Evolutionary conservation across 2,329 filamentous ascomycete species (phyloP), one percentile per base, ranked within the genome.

Genomic region (Paracamarosporium sp.): DNA sequence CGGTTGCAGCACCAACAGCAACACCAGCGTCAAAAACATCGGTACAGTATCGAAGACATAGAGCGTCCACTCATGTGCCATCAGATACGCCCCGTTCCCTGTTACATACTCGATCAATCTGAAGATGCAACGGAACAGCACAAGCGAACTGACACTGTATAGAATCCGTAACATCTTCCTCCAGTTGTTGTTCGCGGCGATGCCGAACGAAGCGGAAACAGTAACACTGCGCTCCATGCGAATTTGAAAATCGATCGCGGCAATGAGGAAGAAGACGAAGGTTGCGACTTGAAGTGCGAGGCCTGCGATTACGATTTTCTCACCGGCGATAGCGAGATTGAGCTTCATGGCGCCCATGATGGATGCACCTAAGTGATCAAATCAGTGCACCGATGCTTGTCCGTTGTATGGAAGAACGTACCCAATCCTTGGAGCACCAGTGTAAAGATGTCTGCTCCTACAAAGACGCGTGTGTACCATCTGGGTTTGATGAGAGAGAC

Each of bases 81-180:
- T 74, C 20, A 85, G 64, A 52, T 77, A 79, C 1, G 82, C 79
- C 17, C 76, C 68, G 38, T 79, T 76, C 0, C 83, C 83, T 67
- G 79, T 72, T 0, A 75, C 62, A 60, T 83, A 86, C 69, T 86
- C 83, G 8, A 80, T 68, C 22, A 85, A 69, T 30, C 84, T 78
- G 58, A 85, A 84, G 1, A 82, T 64, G 33, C 76, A 81, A 35
- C 84, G 78, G 11, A 83, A 58, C 52, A 86, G 71, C 60, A 86
- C 82, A 17, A 85, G 68, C 1, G 71, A 60, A 62, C 79, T 82
- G 45, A 79, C 75, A 4, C 68, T 58, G 64, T 86, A 85, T 17
- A 86, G 71, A 0, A 76, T 75, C 60, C 65, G 67, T 2, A 74
- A 54, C 56, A 72, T 68, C 55, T 62, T 70, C 45, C 53, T 65